These are phyloP conservation scores for Solanum chaucha DNA, from an alignment of 257 asterid species.

Conservation along the genomic window DNA sequence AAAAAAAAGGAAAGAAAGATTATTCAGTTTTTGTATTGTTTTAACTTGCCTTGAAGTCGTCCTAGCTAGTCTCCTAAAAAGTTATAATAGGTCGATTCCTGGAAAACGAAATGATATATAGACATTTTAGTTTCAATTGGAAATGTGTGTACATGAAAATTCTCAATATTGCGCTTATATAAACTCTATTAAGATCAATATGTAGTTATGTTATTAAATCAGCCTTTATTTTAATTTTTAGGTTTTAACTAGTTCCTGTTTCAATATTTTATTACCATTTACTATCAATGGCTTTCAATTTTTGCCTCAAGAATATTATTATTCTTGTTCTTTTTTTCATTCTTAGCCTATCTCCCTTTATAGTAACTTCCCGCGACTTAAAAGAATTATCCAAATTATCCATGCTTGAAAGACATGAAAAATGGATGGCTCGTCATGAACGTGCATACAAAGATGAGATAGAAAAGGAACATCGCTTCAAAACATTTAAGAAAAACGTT, in stretches of 20 bases:
- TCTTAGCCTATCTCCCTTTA: conserved; percentile 1
- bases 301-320: background rate
- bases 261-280: background rate
- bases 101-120: too few relatives aligned
- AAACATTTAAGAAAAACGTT: too few relatives aligned
- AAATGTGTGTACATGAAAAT: too few relatives aligned
- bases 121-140: too few relatives aligned
- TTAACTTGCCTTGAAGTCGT: too few relatives aligned
- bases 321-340: background rate
- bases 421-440: conserved; percentile 23
- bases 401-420: conserved; percentile 12
- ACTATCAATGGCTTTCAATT: background rate
- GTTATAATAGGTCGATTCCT: too few relatives aligned
- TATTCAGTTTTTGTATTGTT: too few relatives aligned
- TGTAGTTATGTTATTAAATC: background rate
- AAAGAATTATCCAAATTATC: conserved; percentile 2
- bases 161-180: too few relatives aligned
- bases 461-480: conserved; percentile 16
- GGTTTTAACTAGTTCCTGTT: background rate
- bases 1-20: too few relatives aligned
- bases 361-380: background rate
- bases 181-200: too few relatives aligned
- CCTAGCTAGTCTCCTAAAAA: too few relatives aligned
- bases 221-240: background rate
- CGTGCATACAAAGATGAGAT: conserved; percentile 18